Conservation (phyloP, 2,329 filamentous ascomycete genomes). For the Aspergillus glaucus region DNA sequence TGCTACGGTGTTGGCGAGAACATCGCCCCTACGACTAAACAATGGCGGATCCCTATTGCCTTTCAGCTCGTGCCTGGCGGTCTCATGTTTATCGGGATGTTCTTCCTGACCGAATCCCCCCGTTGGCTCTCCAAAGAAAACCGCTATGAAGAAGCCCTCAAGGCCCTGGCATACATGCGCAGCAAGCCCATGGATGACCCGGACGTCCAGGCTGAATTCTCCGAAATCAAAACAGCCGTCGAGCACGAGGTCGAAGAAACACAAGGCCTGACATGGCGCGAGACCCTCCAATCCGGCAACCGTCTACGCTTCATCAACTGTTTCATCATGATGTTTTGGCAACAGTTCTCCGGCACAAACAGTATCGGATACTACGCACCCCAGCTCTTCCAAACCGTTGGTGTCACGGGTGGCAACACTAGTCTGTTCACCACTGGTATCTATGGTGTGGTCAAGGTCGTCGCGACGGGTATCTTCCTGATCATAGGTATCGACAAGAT, state of each 20-base stretch:
- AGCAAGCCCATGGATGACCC: constrained; percentile 23
- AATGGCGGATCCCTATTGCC: constrained; percentile 50
- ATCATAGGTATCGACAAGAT: constrained; percentile 33
- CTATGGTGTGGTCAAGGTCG: constrained; percentile 34
- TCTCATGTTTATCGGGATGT: constrained; percentile 44
- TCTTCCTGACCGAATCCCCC: constrained; percentile 49
- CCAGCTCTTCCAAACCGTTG: constrained; percentile 32
- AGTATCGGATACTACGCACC: constrained; percentile 36
- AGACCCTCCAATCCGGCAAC: constrained; percentile 33
- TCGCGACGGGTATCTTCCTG: constrained; percentile 32
- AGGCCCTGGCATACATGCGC: constrained; percentile 32
- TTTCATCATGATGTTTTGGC: constrained; percentile 36
- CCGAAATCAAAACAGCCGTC: constrained; percentile 36
- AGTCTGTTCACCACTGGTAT: constrained; percentile 34
- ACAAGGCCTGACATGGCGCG: constrained; percentile 38
- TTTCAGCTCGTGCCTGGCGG: constrained; percentile 49
- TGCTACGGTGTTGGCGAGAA: constrained; percentile 47
- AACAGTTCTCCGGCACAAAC: constrained; percentile 37
- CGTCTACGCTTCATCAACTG: constrained; percentile 32
- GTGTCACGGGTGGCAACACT: constrained; percentile 25
- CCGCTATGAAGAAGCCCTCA: constrained; percentile 39
- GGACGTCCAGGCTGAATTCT: constrained; percentile 26
- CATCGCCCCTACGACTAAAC: constrained; percentile 40
- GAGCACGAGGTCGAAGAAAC: constrained; percentile 36
- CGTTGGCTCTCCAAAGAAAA: constrained; percentile 52